Evolutionary conservation across 495 filamentous ascomycete genomes (phyloP).

Genomic region (Hypoxylon crocopeplum): DNA sequence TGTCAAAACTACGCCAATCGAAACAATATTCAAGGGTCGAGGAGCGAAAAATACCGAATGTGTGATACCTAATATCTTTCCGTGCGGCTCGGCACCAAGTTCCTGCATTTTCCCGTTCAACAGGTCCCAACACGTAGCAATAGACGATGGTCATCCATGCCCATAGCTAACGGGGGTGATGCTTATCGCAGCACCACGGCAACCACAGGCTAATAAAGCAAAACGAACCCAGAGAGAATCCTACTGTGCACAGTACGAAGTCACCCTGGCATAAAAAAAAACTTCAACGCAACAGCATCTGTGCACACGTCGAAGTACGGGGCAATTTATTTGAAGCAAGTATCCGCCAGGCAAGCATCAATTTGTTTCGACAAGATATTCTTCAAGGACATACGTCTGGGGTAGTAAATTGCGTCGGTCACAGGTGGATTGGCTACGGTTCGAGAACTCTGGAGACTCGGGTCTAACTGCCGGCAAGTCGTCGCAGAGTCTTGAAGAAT

Average conservation of each 20-base stretch:
- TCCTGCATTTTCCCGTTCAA: slow-evolving; percentile 25
- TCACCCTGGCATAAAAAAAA: neutral
- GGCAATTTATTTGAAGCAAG: slow-evolving; percentile 22
- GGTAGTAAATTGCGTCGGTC: slow-evolving; percentile 17
- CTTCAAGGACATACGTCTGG: slow-evolving; percentile 16
- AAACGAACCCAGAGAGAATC: slow-evolving; percentile 19
- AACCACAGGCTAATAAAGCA: slow-evolving; percentile 19
- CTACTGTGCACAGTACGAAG: slow-evolving; percentile 21
- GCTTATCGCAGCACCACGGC: slow-evolving; percentile 29
- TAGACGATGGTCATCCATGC: slow-evolving; percentile 26
- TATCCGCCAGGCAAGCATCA: slow-evolving; percentile 13
- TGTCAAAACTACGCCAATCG: slow-evolving; percentile 6
- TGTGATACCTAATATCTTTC: slow-evolving; percentile 1
- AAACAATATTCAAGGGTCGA: slow-evolving; percentile 15
- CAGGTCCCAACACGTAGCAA: slow-evolving; percentile 16
- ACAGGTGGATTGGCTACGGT: slow-evolving; percentile 6
- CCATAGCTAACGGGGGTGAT: slow-evolving; percentile 27
- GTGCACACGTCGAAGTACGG: neutral
- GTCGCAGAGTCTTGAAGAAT: slow-evolving; percentile 14
- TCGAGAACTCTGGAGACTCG: slow-evolving; percentile 16
- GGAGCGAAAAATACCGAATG: slow-evolving; percentile 12
- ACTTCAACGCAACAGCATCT: slow-evolving; percentile 7
- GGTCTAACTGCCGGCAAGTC: slow-evolving; percentile 25
- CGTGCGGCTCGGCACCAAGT: slow-evolving; percentile 9
- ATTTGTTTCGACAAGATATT: slow-evolving; percentile 12